Percentiles rank a stretch among this genome's conserved stretches.
phyloP scores from a whole-genome alignment of 306 rosid genomes.

The Trichosanthes cucumerina region DNA sequence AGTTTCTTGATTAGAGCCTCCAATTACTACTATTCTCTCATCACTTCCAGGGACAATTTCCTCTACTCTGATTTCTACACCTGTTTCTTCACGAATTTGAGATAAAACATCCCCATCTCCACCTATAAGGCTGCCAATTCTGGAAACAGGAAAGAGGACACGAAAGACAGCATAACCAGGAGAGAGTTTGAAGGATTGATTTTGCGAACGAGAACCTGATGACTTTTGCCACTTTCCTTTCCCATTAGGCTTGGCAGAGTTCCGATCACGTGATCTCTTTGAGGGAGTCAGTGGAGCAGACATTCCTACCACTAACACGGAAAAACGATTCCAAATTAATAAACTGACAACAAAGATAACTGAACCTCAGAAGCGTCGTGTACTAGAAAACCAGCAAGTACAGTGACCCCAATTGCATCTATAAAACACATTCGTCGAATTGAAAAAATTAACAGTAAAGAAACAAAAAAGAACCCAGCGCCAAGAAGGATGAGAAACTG shows the following conservation, averaged over 20 bases:
- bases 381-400: neutral
- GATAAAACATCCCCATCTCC: conserved; percentile 51
- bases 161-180: conserved; percentile 38
- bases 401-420: neutral
- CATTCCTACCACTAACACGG: conserved; percentile 19
- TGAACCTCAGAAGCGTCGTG: neutral
- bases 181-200: conserved; percentile 20
- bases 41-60: conserved; percentile 64
- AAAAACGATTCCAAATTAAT: neutral
- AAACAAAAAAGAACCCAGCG: neutral
- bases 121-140: conserved; percentile 45
- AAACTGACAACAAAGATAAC: neutral
- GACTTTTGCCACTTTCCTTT: conserved; percentile 58
- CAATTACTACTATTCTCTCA: conserved; percentile 53
- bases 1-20: conserved; percentile 38
- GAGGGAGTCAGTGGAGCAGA: conserved; percentile 50
- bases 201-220: conserved; percentile 21
- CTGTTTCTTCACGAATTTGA: conserved; percentile 50
- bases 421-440: neutral
- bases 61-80: conserved; percentile 54
- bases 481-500: neutral
- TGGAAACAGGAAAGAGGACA: conserved; percentile 51
- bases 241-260: conserved; percentile 29
- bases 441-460: neutral
- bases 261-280: conserved; percentile 54